Percentiles rank a stretch among this genome's conserved stretches.
Conservation (phyloP, 208 protist genomes). For the Polymyxa betae region DNA sequence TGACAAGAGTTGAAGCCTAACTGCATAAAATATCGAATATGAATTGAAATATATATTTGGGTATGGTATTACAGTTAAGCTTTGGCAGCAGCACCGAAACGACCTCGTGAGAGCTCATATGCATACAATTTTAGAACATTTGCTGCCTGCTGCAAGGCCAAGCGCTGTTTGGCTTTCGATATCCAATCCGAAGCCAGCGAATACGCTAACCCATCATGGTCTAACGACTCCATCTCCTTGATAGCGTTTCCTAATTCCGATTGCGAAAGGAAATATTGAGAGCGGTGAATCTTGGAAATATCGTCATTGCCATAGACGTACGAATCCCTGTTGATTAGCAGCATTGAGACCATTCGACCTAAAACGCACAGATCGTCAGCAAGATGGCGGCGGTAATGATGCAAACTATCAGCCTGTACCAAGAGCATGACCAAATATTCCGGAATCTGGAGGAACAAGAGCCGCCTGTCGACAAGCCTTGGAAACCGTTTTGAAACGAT, state of each 20-base stretch:
- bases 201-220: not conserved
- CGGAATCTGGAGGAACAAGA: not conserved
- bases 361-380: not conserved
- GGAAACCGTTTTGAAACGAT: not conserved
- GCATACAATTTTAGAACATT: not conserved
- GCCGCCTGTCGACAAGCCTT: not conserved
- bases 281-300: not conserved
- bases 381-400: not conserved
- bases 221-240: not conserved
- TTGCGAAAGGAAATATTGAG: not conserved
- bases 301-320: not conserved
- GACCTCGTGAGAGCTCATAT: not conserved
- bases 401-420: not conserved
- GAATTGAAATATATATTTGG: not conserved
- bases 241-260: not conserved
- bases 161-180: not conserved
- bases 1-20: no score
- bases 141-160: not conserved
- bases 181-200: not conserved
- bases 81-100: no score
- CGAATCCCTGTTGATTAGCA: not conserved
- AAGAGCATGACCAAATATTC: not conserved
- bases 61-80: not conserved
- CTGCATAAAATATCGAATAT: no score
- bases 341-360: not conserved